Base-by-base conservation (phyloP, 1,284 basidiomycete genomes). In the Boletus sp. region DNA sequence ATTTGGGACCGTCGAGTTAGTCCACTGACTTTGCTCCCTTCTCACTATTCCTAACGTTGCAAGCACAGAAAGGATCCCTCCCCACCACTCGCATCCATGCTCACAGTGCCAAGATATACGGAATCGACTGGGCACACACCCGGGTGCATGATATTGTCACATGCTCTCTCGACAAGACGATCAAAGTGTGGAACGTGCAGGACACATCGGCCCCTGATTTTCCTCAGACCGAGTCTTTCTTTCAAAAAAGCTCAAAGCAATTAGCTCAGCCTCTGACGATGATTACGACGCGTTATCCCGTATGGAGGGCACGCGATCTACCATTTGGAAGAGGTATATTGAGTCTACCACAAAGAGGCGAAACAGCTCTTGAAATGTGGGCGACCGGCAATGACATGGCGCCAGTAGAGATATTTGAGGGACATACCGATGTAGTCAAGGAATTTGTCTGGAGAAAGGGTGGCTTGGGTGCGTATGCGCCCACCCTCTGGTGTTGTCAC, bases 381-480 rank as follows among this genome's bases (percentile, higher is more conserved):
- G 78, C 78, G 1, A 76, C 82, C 53, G 77, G 76, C 16, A 72
- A 81, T 48, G 73, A 77, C 3, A 75, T 76, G 43, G 57, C 69
- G 9, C 86, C 89, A 1, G 84, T 94, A 9, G 85, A 91, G 58
- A 78, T 81, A 4, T 98, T 97, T 64, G 90, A 91, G 62, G 96
- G 95, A 0, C 94, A 97, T 71, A 83, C 85, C 0, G 95, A 97
- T 67, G 92, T 95, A 6, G 96, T 98, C 39, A 98, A 98, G 67
- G 96, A 99, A 75, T 99, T 97, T 68, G 95, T 99, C 2, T 98
- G 97, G 95, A 80, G 97, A 58, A 85, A 83, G 63, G 83, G 84
- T 16, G 80, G 77, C 22, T 67, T 75, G 63, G 83, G 85, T 86
- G 37, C 39, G 78, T 70, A 55, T 64, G 0, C 16, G 8, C 11